Evolutionary conservation across 106 monocot species (phyloP).

Genomic region (Allium fistulosum): DNA sequence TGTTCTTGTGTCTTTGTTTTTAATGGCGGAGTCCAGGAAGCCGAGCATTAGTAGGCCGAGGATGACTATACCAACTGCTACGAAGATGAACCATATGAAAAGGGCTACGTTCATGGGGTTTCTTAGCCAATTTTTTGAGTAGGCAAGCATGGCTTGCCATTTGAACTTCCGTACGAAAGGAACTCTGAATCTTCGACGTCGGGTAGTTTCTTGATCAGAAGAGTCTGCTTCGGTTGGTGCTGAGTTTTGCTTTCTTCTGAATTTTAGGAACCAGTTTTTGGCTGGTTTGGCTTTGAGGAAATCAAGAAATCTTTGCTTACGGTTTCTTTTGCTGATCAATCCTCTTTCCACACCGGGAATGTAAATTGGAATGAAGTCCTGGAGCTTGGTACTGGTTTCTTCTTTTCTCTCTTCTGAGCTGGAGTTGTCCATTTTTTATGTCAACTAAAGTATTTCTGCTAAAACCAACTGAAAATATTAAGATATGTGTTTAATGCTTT

Average conservation of each 20-base stretch:
- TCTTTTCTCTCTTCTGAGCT: too few relatives aligned
- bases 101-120: conserved; percentile 74
- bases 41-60: conserved; percentile 62
- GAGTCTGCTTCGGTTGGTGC: background rate
- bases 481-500: too few relatives aligned
- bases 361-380: conserved; percentile 10
- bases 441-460: too few relatives aligned
- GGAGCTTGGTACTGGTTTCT: conserved; percentile 1
- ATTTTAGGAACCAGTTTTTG: conserved; percentile 20
- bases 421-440: too few relatives aligned
- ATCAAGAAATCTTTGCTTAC: conserved; percentile 20
- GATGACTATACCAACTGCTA: conserved; percentile 32
- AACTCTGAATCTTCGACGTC: conserved; percentile 15
- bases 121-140: conserved; percentile 60
- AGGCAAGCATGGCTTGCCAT: conserved; percentile 28
- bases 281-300: conserved; percentile 37
- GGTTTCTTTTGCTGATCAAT: background rate
- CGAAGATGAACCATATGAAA: conserved; percentile 65
- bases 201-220: background rate
- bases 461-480: too few relatives aligned
- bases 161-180: conserved; percentile 48
- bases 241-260: background rate
- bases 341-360: conserved; percentile 15
- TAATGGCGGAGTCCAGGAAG: conserved; percentile 41
- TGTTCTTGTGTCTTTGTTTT: conserved; percentile 27